A percentile compares a stretch with the other conserved stretches of the same genome.
phyloP scores from a whole-genome alignment of 257 asterid species.

The Plantago elongata region DNA sequence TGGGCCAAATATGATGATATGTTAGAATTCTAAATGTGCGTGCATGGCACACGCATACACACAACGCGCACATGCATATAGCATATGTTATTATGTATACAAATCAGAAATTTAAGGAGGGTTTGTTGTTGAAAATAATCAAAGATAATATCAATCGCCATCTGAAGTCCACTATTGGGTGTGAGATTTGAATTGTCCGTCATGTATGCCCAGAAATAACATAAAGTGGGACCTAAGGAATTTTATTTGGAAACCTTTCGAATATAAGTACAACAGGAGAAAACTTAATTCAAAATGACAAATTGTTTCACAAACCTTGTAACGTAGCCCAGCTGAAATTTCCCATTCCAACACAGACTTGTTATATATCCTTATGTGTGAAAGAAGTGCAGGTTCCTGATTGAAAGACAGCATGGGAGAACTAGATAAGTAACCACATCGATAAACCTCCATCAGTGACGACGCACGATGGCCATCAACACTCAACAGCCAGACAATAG shows the following conservation, averaged over 20 bases:
- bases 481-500: neutral
- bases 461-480: slow-evolving; percentile 11
- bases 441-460: slow-evolving; percentile 10
- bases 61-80: too few relatives aligned
- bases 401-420: slow-evolving; percentile 3
- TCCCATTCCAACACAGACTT: slow-evolving; percentile 99
- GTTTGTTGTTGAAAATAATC: too few relatives aligned
- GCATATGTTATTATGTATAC: too few relatives aligned
- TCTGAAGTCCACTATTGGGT: too few relatives aligned
- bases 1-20: neutral
- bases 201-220: too few relatives aligned
- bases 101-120: too few relatives aligned
- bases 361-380: slow-evolving; percentile 81
- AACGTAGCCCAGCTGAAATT: slow-evolving; percentile 85
- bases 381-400: slow-evolving; percentile 92
- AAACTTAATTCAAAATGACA: slow-evolving; percentile 2
- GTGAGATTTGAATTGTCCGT: too few relatives aligned
- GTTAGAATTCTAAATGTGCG: too few relatives aligned
- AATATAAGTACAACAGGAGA: slow-evolving; percentile 17
- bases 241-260: neutral
- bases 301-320: slow-evolving; percentile 61
- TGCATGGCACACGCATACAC: too few relatives aligned
- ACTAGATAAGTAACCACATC: neutral
- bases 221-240: too few relatives aligned
- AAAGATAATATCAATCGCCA: too few relatives aligned